Evolutionary conservation across 2,329 filamentous ascomycete species (phyloP), one percentile per base, ranked within the genome.

Genomic region (Phialophora chinensis): DNA sequence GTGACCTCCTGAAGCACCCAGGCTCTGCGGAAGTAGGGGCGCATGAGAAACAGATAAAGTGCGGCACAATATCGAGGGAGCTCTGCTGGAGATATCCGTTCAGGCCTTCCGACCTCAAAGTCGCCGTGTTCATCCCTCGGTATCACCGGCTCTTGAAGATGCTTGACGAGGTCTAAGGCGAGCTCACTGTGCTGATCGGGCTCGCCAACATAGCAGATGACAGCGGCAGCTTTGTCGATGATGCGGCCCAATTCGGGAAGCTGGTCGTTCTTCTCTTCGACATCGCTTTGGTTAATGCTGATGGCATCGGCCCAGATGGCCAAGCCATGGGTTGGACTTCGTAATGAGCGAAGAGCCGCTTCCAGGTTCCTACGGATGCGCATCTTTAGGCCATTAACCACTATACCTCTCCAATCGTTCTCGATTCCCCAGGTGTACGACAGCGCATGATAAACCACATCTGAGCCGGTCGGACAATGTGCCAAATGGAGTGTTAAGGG

Each of bases 1-100:
- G 68, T 53, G 38, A 70, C 62, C 54, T 72, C 71, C 31, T 72
- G 71, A 4, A 71, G 50, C 4, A 72, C 57, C 71, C 71, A 72
- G 12, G 65, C 60, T 20, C 71, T 44, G 7, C 66, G 61, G 54
- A 71, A 72, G 58, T 66, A 72, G 20, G 61, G 63, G n/a, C 69
- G 64, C 14, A 59, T 63, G 33, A 72, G 66, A 42, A 72, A 57
- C 14, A 68, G 17, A 5, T 67, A 67, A n/a, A 70, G 56, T 4
- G 38, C 56, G 14, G 58, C 59, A 42, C 42, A 62, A 6, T 54
- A n/a, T 47, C 38, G 20, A 7, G 60, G 60, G 10, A 62, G 53
- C 14, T 65, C 62, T 33, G 61, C 65, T 8, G 66, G 29, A 25
- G 25, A 10, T 29, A 62, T 62, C 14, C 60, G 60, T 1, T 62